Conservation (phyloP, 306 rosid genomes). For the Prunus mongolica region DNA sequence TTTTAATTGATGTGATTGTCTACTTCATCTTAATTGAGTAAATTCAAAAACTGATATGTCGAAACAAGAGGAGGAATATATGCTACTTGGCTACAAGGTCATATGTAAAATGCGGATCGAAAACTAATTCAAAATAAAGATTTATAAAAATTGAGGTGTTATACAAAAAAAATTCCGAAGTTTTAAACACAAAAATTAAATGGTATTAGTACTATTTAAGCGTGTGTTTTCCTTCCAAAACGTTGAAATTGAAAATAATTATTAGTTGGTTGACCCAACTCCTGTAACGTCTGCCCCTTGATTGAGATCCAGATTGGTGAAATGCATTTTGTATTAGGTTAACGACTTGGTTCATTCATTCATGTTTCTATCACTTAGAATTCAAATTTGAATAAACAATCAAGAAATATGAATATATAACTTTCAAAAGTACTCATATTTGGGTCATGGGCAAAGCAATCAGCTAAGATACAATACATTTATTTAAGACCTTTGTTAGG, state of each 20-base stretch:
- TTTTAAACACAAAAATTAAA: no score
- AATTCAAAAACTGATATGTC: not conserved
- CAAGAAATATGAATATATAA: not conserved
- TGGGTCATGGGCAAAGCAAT: no score
- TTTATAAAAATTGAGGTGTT: not conserved
- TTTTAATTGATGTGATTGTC: no score
- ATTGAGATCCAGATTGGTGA: not conserved
- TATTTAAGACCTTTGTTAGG: no score
- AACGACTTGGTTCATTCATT: not conserved
- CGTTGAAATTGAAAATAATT: no score
- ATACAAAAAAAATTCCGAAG: no score
- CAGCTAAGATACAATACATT: not conserved
- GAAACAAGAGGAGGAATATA: not conserved
- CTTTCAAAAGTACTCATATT: no score
- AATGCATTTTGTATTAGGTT: not conserved
- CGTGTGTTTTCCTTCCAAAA: no score
- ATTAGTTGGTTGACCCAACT: conserved; percentile 15
- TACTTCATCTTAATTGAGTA: not conserved
- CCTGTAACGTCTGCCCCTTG: not conserved
- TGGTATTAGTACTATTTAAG: not conserved
- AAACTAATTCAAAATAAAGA: not conserved
- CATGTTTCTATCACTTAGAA: not conserved
- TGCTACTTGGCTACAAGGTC: not conserved
- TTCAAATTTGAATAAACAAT: not conserved
- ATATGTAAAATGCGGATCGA: not conserved